phyloP scores from a whole-genome alignment of 2,329 filamentous ascomycete species.

The Cordyceps fumosorosea region DNA sequence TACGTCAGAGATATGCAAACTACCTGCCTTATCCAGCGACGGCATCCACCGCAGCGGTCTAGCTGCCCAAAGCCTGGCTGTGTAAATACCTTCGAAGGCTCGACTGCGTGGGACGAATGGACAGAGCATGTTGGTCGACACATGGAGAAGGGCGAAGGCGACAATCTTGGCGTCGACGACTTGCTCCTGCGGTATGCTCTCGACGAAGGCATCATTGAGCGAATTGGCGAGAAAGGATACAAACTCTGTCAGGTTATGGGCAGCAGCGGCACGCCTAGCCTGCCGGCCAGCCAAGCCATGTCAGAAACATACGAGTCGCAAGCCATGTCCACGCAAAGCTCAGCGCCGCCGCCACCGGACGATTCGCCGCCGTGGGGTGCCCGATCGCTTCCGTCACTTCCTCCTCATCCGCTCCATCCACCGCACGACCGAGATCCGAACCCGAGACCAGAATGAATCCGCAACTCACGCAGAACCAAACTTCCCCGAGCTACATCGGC shows the following conservation, averaged over 20 bases:
- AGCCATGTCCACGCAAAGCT: background rate
- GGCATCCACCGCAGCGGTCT: constrained; percentile 63
- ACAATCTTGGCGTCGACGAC: constrained; percentile 49
- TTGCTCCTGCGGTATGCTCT: constrained; percentile 56
- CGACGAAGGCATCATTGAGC: constrained; percentile 56
- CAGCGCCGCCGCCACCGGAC: background rate
- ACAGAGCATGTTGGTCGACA: constrained; percentile 90
- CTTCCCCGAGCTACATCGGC: background rate
- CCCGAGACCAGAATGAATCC: background rate
- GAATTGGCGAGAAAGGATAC: constrained; percentile 29
- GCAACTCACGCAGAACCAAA: background rate
- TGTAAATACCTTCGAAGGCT: constrained; percentile 60
- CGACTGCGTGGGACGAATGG: constrained; percentile 77
- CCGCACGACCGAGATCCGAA: background rate
- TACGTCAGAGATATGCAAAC: constrained; percentile 64
- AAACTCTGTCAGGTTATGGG: constrained; percentile 13
- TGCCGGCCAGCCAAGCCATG: constrained; percentile 15
- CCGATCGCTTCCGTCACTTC: background rate
- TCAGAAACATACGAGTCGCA: constrained; percentile 22
- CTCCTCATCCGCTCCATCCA: background rate
- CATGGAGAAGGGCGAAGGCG: constrained; percentile 67
- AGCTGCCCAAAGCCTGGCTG: constrained; percentile 69
- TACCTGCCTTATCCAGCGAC: constrained; percentile 64
- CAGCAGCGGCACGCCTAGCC: constrained; percentile 15
- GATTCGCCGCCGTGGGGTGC: constrained; percentile 5